Percentiles rank a stretch among this genome's conserved stretches.
phyloP scores from a whole-genome alignment of 139 green algal genomes.

The Chlamydomonas schloesseri region DNA sequence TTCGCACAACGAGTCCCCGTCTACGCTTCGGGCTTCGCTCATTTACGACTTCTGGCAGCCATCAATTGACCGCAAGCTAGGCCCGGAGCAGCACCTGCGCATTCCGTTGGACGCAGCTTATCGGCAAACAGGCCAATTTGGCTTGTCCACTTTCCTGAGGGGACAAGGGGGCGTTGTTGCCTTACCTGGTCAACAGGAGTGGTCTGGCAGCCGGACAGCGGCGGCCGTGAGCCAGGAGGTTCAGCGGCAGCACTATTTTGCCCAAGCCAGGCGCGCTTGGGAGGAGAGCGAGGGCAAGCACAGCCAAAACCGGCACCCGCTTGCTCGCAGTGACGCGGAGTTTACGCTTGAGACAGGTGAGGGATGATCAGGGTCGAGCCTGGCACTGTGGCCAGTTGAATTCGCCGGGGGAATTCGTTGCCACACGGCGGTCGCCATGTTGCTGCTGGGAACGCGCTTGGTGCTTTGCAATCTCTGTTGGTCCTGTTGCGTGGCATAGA shows the following conservation, averaged over 20 bases:
- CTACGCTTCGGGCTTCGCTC: not conserved
- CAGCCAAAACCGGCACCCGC: slow-evolving; percentile 9
- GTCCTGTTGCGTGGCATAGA: not conserved
- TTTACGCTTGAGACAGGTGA: slow-evolving; percentile 33
- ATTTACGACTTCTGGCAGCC: slow-evolving; percentile 39
- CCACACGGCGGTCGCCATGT: not conserved
- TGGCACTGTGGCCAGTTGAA: not conserved
- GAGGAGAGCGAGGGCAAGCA: slow-evolving; percentile 1
- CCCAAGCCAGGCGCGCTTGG: not conserved
- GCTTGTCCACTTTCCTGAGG: not conserved
- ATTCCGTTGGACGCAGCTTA: slow-evolving; percentile 6
- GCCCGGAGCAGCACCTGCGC: slow-evolving; percentile 6
- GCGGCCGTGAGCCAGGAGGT: slow-evolving; percentile 14
- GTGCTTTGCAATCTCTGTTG: not conserved
- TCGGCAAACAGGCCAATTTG: not conserved
- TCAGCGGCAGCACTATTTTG: slow-evolving; percentile 25
- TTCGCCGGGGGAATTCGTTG: not conserved
- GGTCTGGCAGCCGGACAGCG: slow-evolving; percentile 15
- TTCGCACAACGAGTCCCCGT: not conserved
- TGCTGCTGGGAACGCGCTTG: not conserved
- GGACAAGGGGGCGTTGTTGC: not conserved
- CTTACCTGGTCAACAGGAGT: not conserved
- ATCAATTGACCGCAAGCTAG: slow-evolving; percentile 16
- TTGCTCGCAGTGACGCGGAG: slow-evolving; percentile 21
- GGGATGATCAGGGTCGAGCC: not conserved